Conservation (phyloP, 2,329 filamentous ascomycete genomes). For the Colletotrichum sp. region DNA sequence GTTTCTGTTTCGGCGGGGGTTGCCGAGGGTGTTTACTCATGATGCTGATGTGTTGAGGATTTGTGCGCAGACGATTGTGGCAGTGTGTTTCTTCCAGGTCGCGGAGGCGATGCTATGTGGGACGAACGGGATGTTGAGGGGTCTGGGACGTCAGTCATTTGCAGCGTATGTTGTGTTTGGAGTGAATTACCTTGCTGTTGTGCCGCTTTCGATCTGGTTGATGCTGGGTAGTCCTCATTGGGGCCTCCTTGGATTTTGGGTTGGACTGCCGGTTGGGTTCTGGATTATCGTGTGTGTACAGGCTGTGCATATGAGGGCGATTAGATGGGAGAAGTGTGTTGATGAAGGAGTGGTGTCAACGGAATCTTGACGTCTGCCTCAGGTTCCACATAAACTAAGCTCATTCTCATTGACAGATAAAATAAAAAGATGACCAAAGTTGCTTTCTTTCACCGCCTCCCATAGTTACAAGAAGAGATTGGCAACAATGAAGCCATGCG, state of each 20-base stretch:
- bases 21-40: neutral
- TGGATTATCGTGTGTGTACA: neutral
- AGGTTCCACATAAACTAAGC: too few relatives aligned
- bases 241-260: accelerated
- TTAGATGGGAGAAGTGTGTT: neutral
- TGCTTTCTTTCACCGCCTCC: too few relatives aligned
- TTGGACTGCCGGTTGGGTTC: neutral
- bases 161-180: neutral
- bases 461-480: too few relatives aligned
- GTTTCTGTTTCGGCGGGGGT: neutral
- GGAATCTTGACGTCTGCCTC: too few relatives aligned
- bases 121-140: neutral
- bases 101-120: neutral
- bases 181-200: neutral
- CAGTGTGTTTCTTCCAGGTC: neutral
- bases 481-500: too few relatives aligned
- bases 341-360: too few relatives aligned
- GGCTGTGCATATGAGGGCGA: neutral
- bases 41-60: neutral
- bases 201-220: neutral
- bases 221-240: neutral
- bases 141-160: neutral
- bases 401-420: too few relatives aligned
- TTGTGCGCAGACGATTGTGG: neutral
- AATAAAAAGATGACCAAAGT: too few relatives aligned